Evolutionary conservation across 2,329 filamentous ascomycete species (phyloP), one percentile per base, ranked within the genome.

Genomic region (Cladosporium oxysporum): DNA sequence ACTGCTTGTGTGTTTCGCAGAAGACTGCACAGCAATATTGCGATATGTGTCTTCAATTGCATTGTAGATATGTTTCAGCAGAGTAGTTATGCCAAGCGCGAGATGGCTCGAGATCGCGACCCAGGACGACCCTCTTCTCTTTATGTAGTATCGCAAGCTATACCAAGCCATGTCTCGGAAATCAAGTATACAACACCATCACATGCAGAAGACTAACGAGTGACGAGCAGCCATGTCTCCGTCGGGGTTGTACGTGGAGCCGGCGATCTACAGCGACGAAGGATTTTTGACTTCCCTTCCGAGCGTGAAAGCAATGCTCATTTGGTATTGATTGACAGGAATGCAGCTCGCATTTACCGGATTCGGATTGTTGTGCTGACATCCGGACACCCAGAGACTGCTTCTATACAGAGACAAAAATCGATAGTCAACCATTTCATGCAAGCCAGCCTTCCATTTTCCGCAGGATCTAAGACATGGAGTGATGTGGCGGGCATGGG

Each of bases 1-100:
- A 74, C 66, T 59, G 72, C 70, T n/a, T 41, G 60, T n/a, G 47
- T 37, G 18, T 16, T 26, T 5, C 23, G 33, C 5, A 33, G 33
- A 1, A 58, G n/a, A 28, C 26, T 33, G 50, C 28, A 53, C 4
- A 53, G 5, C 8, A 31, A 12, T 1, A 31, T 21, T 16, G 16
- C 28, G 11, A 33, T 31, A 31, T n/a, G 2, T 1, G 8, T 16
- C n/a, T 31, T 28, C 16, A 31, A 53, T 5, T 31, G 6, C 50
- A 53, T 53, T 44, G 18, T 21, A 44, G 4, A 52, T n/a, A 28
- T n/a, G 23, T 5, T 52, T 26, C 4, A 52, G 2, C 1, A 18
- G 47, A 50, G 7, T 14, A 26, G 26, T 23, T 52, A 28, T 28
- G 11, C 16, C 21, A 52, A 44, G 18, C 18, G 7, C 37, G 37